phyloP scores from a whole-genome alignment of 306 rosid genomes.

The Boehmeria nivea region DNA sequence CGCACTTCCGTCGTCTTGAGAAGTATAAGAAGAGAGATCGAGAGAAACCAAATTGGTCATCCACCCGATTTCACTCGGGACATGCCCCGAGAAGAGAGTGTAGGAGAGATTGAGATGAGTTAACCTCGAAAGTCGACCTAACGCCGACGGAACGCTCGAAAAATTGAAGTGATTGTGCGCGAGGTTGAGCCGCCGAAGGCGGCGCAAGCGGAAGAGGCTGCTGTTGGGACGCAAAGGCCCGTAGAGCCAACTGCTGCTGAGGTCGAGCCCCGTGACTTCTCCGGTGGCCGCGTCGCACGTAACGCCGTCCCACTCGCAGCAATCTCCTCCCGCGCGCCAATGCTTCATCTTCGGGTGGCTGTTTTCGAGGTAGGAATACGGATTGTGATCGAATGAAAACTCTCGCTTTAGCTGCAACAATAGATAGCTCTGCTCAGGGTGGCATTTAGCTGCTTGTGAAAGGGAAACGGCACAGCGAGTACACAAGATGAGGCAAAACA shows the following conservation, averaged over 20 bases:
- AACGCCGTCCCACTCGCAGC: conserved; percentile 8
- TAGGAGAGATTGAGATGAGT: conserved; percentile 3
- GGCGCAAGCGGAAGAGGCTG: conserved; percentile 5
- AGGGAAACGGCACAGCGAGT: too few species aligned
- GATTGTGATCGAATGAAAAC: neutral
- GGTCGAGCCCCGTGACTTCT: conserved; percentile 2
- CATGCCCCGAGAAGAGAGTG: neutral
- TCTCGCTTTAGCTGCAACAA: conserved; percentile 5
- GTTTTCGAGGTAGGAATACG: neutral
- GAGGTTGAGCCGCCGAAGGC: conserved; percentile 9
- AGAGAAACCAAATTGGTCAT: conserved; percentile 1
- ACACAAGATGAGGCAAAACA: too few species aligned
- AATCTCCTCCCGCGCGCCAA: neutral
- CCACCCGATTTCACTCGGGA: neutral
- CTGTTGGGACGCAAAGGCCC: conserved; percentile 4
- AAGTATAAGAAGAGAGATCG: conserved; percentile 7
- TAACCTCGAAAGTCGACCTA: conserved; percentile 1
- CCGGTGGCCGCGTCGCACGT: neutral
- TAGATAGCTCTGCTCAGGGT: neutral
- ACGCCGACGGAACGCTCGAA: neutral
- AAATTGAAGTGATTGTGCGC: neutral
- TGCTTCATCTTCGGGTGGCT: neutral
- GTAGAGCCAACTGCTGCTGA: conserved; percentile 1
- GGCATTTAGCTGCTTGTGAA: too few species aligned
- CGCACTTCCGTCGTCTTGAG: too few species aligned